Evolutionary conservation across 1,284 basidiomycete genomes (phyloP).

Genomic region (Coniophora puteana): DNA sequence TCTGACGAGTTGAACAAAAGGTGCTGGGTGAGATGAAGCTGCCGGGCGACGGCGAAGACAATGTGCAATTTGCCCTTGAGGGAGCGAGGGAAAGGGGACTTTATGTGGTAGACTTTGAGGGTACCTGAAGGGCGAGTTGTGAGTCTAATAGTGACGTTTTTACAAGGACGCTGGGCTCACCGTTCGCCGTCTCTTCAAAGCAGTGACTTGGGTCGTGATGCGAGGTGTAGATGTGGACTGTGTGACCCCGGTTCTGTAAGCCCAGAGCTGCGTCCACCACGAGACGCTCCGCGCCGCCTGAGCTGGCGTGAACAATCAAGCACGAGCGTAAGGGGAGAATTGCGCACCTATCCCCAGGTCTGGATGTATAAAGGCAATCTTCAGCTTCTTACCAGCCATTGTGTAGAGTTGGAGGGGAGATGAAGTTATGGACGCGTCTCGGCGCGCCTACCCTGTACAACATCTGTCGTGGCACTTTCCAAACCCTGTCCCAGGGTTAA

Average conservation of each 20-base stretch:
- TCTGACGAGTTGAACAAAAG: constrained; percentile 47
- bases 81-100: constrained; percentile 77
- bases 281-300: constrained; percentile 92
- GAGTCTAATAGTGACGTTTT: background rate
- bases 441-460: too few relatives aligned
- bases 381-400: constrained; percentile 18
- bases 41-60: constrained; percentile 85
- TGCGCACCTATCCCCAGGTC: constrained; percentile 89
- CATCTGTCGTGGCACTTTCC: too few relatives aligned
- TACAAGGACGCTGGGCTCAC: constrained; percentile 37
- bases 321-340: background rate
- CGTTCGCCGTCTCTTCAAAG: constrained; percentile 89
- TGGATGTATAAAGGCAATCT: constrained; percentile 89
- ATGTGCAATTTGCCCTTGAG: constrained; percentile 81
- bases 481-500: too few relatives aligned
- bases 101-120: constrained; percentile 76
- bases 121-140: constrained; percentile 55
- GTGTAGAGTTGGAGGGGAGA: background rate
- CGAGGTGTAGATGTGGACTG: constrained; percentile 92
- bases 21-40: constrained; percentile 73
- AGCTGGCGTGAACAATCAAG: constrained; percentile 1
- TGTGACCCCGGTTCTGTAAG: constrained; percentile 81
- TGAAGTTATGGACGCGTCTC: too few relatives aligned
- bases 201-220: constrained; percentile 84
- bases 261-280: constrained; percentile 95